Evolutionary conservation across 1,139 yeast genomes (phyloP), one percentile per base, ranked within the genome.

Genomic region (Debaryomyces singareniensis): DNA sequence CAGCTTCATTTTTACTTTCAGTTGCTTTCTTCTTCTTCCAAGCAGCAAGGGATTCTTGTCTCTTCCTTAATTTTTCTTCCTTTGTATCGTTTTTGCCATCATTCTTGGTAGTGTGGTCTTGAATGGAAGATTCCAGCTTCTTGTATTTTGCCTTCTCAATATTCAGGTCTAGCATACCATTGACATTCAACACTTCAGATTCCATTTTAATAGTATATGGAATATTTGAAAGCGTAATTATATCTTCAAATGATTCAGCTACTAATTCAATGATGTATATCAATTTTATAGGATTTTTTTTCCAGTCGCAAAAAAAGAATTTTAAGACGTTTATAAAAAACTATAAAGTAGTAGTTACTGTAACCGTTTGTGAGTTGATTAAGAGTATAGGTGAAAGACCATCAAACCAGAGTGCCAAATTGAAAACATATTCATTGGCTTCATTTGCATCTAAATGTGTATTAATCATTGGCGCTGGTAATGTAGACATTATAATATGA

Each of bases 281-380:
- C n/a, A n/a, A n/a, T n/a, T n/a, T n/a, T n/a, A 7, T 18, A 18
- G n/a, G n/a, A n/a, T 18, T 18, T n/a, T 18, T 7, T 18, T 7
- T 18, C 21, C 9, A 7, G n/a, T 7, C n/a, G 21, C 21, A n/a
- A 23, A 23, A 12, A 23, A 9, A 23, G 7, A 7, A 12, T 12
- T 13, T 13, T 9, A 7, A 7, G 14, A 23, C 13, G 14, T 23
- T 9, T 7, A 6, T 7, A 7, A n/a, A 10, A 13, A 23, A 7
- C 14, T 7, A 13, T 39, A 84, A 61, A 14, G 94, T 87, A 9
- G 96, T 89, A 1, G 98, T 91, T 2, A 91, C 97, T 0, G 98
- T 91, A 63, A 89, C 86, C 0, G 95, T 81, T 55, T 87, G 95
- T 0, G 96, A 85, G 49, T 91, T 89, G 33, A 91, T 68, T 37